A percentile compares a stretch with the other conserved stretches of the same genome.
Evolutionary conservation across 116 monocot species (phyloP).

Genomic region (Cymodocea nodosa): DNA sequence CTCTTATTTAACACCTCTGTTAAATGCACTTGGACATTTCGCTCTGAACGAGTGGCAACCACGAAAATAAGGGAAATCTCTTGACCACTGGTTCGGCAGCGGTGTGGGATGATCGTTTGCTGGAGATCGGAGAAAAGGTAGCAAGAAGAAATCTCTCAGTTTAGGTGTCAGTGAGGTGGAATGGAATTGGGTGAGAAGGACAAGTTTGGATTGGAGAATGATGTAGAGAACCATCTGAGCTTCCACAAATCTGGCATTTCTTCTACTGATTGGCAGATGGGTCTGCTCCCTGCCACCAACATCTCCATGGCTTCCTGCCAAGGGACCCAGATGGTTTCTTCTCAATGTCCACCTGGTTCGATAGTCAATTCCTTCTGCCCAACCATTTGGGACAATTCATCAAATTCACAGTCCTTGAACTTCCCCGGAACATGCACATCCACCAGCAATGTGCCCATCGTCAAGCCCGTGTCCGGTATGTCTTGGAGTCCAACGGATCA

Average conservation of each 20-base stretch:
- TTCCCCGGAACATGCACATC: slow-evolving; percentile 4
- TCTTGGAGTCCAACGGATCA: slow-evolving; percentile 17
- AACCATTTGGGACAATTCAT: slow-evolving; percentile 21
- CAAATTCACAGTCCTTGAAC: slow-evolving; percentile 13
- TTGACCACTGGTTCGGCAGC: too few relatives aligned
- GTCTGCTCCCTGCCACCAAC: slow-evolving; percentile 2
- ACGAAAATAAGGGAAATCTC: not conserved
- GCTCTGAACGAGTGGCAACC: not conserved
- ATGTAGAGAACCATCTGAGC: slow-evolving; percentile 17
- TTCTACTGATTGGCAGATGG: slow-evolving; percentile 19
- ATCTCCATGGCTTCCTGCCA: not conserved
- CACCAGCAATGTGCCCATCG: slow-evolving; percentile 2
- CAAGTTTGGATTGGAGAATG: slow-evolving; percentile 33
- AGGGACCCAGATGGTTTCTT: slow-evolving; percentile 13
- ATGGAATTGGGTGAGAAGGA: slow-evolving; percentile 52
- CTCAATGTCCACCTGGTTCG: slow-evolving; percentile 15
- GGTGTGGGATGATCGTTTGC: too few relatives aligned
- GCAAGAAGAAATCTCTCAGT: not conserved
- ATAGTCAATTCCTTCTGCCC: slow-evolving; percentile 31
- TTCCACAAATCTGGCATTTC: slow-evolving; percentile 12
- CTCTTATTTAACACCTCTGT: not conserved
- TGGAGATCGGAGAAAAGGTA: too few relatives aligned
- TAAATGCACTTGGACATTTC: not conserved
- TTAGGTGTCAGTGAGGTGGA: not conserved
- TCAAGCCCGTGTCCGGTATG: slow-evolving; percentile 16